phyloP scores from a whole-genome alignment of 805 yeast genomes.

The Teunomyces barrocoloradensis region DNA sequence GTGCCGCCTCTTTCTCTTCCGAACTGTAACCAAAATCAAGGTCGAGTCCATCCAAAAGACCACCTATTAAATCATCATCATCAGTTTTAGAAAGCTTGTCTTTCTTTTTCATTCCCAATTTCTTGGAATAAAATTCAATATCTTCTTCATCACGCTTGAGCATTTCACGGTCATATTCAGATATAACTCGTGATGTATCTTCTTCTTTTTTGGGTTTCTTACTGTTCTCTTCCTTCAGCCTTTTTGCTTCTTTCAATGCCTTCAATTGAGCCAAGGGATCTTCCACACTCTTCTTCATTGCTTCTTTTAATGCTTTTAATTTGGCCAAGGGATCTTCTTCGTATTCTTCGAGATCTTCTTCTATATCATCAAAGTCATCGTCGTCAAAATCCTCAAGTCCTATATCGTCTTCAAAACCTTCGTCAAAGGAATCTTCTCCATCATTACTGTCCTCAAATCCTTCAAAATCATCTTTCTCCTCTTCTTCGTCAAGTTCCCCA shows the following conservation, averaged over 20 bases:
- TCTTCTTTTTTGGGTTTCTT: conserved; percentile 7
- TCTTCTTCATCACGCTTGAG: conserved; percentile 70
- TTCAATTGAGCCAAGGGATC: conserved; percentile 7
- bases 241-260: conserved; percentile 9
- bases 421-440: conserved; percentile 4
- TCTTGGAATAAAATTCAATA: conserved; percentile 77
- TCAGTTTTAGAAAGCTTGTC: conserved; percentile 45
- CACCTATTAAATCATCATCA: conserved; percentile 78
- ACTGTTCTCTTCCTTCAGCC: conserved; percentile 9
- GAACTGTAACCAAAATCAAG: conserved; percentile 35
- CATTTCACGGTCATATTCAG: conserved; percentile 48
- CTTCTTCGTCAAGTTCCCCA: conserved; percentile 22
- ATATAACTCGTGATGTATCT: conserved; percentile 10
- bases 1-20: conserved; percentile 29
- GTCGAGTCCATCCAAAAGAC: conserved; percentile 76
- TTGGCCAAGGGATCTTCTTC: conserved; percentile 24
- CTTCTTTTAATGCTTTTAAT: conserved; percentile 18
- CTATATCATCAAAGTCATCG: conserved; percentile 6
- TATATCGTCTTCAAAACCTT: conserved; percentile 22
- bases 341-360: conserved; percentile 13
- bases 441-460: conserved; percentile 33
- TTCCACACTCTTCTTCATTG: conserved; percentile 7
- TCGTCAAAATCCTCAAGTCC: conserved; percentile 5
- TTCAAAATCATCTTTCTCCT: conserved; percentile 38
- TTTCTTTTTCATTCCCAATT: conserved; percentile 60